Evolutionary conservation across 2,329 filamentous ascomycete genomes (phyloP).

Genomic region (Diaporthe citriasiana): DNA sequence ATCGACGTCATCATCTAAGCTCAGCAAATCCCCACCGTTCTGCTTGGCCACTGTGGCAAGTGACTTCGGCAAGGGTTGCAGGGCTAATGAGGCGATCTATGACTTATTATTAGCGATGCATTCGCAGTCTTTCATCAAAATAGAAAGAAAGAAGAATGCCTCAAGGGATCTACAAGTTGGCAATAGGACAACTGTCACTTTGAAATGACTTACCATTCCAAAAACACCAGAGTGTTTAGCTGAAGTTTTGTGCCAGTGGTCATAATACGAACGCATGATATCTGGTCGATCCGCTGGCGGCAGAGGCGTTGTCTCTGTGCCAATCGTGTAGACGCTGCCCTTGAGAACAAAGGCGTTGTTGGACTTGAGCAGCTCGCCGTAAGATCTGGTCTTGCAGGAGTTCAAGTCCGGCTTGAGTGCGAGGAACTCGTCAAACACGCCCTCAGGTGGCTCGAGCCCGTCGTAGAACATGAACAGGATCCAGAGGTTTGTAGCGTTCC

Average conservation of each 20-base stretch:
- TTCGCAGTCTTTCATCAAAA: not conserved
- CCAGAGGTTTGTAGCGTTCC: constrained; percentile 65
- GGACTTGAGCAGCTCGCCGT: constrained; percentile 47
- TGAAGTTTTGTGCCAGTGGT: constrained; percentile 44
- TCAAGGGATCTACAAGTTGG: constrained; percentile 34
- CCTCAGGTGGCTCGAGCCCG: constrained; percentile 64
- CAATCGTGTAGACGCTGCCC: constrained; percentile 46
- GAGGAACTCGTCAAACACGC: constrained; percentile 70
- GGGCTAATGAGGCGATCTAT: constrained; percentile 46
- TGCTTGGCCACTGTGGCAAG: constrained; percentile 51
- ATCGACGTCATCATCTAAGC: constrained; percentile 55
- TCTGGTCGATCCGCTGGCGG: constrained; percentile 39
- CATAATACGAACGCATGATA: constrained; percentile 43
- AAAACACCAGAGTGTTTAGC: constrained; percentile 1
- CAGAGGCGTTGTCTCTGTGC: constrained; percentile 47
- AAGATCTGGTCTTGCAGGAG: constrained; percentile 44
- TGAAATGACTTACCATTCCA: constrained; percentile 4
- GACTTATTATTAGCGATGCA: not conserved
- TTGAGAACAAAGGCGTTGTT: constrained; percentile 46
- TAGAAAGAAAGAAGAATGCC: not conserved
- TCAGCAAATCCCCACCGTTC: constrained; percentile 56
- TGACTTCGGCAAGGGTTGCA: constrained; percentile 52
- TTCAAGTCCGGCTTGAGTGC: constrained; percentile 59
- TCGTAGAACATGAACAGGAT: constrained; percentile 76
- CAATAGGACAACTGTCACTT: not conserved